Evolutionary conservation across 352 stramenopile species (phyloP), one percentile per base, ranked within the genome.

Genomic region (Pythium aphanidermatum): DNA sequence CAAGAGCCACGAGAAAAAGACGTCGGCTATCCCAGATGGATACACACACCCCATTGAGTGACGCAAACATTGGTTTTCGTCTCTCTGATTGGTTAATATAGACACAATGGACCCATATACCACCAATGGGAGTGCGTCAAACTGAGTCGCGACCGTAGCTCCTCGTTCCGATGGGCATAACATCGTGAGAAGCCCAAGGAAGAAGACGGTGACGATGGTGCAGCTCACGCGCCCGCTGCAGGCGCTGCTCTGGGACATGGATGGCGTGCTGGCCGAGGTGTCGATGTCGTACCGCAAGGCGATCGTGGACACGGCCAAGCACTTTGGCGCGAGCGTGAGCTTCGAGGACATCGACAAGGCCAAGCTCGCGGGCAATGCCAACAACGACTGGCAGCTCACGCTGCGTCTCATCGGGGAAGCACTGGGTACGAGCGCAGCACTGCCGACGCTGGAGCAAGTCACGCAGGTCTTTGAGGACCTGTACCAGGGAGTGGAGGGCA

Each of bases 371-470:
- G 95, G 95, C 53, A 93, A 97, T 41, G 91, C 92, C 50, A 98
- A 98, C 74, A 98, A 98, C 65, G 95, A 98, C 75, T 98, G 95
- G 95, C 84, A 97, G 51, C 68, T 98, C 34, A 97, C 88, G 29
- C 75, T 94, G 41, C 83, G 93, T 28, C 63, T 98, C 5, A 92
- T 98, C 41, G 41, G 55, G 17, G 55, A 45, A 17, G 70, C 71
- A 11, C 34, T 53, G 4, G 16, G 33, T 2, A 41, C 60, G 35
- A 16, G 6, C 2, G 57, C 19, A 2, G 7, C 36, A 2, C 45
- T 58, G 16, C 70, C 74, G 10, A 83, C 81, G n/a, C 66, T 98
- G 4, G 88, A 97, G 25, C 48, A 93, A 24, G 92, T 98, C 10
- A 98, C 89, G 16, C 68, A 77, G 9, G 90, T 84, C 19, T 98